A percentile compares a stretch with the other conserved stretches of the same genome.
These are phyloP conservation scores for Fraxinus velutina DNA, from an alignment of 305 asterid species.

Conservation along the genomic window DNA sequence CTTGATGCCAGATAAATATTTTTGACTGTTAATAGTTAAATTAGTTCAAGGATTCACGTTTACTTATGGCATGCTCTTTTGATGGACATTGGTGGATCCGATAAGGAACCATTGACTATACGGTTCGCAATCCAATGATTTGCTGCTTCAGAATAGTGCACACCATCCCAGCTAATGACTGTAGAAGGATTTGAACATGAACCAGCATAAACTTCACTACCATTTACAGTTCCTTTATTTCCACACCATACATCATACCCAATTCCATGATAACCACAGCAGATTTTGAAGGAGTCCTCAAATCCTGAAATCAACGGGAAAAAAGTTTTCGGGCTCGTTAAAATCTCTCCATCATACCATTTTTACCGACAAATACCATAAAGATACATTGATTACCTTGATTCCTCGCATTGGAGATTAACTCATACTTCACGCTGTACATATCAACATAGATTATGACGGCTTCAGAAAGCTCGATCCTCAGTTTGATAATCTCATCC, in stretches of 20 bases:
- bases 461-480: constrained; percentile 35
- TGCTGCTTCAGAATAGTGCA: constrained; percentile 56
- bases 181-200: constrained; percentile 42
- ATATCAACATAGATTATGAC: constrained; percentile 48
- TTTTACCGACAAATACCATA: background rate
- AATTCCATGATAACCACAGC: constrained; percentile 54
- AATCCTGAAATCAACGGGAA: constrained; percentile 38
- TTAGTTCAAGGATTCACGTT: background rate
- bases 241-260: constrained; percentile 51
- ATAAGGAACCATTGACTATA: constrained; percentile 41
- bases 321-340: background rate
- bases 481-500: constrained; percentile 30
- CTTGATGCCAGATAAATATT: background rate
- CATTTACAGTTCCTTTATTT: constrained; percentile 41
- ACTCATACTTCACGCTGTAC: constrained; percentile 42
- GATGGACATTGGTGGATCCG: constrained; percentile 51
- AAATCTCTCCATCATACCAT: background rate
- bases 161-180: constrained; percentile 66
- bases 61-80: constrained; percentile 30
- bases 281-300: constrained; percentile 32
- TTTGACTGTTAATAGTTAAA: background rate
- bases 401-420: constrained; percentile 37
- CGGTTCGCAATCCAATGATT: constrained; percentile 51
- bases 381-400: constrained; percentile 28
- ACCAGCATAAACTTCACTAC: constrained; percentile 41